Evolutionary conservation across 495 filamentous ascomycete genomes (phyloP), one percentile per base, ranked within the genome.

Genomic region (Melanomma pulvis-pyrius): DNA sequence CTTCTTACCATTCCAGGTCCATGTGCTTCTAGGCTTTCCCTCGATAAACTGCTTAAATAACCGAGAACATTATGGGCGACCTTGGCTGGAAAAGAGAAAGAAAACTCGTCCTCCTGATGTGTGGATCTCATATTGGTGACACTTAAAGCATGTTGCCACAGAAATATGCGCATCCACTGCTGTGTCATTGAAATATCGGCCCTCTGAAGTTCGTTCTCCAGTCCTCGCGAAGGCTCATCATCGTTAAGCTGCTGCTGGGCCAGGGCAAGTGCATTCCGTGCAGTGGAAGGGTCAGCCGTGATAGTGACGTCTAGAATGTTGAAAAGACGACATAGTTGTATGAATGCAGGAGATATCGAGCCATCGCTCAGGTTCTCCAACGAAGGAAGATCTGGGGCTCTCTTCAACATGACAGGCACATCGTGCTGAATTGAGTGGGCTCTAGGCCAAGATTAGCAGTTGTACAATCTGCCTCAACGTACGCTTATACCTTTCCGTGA

Each of bases 131-230:
- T 17, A 22, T 66, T 66, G 7, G 63, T 66, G 39, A 34, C 22
- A 32, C 71, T 24, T 71, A 68, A 50, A 67, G 67, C 25, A 73
- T 74, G 72, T 39, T 78, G 74, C 80, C 80, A 82, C 39, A 81
- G 55, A 8, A 80, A 67, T 46, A 81, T 78, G 15, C 78, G 75
- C 79, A 82, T 81, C 80, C 80, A 81, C 52, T 81, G 78, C 47
- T 76, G 65, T 1, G 80, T 81, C 32, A 81, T 77, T 52, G 73
- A 79, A n/a, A 81, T 74, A 63, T 82, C 80, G 0, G 79, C 80
- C 50, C 77, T 76, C 55, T 82, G 80, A 13, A 81, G 68, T 39
- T 81, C 78, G 22, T 74, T 80, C 19, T 72, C 69, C 6, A 19
- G 68, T 66, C 25, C 70, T 68, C 44, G 71, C 54, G 22, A 74